A percentile compares a stretch with the other conserved stretches of the same genome.
Conservation (phyloP, 2,329 filamentous ascomycete species). For the Fusarium sp. region DNA sequence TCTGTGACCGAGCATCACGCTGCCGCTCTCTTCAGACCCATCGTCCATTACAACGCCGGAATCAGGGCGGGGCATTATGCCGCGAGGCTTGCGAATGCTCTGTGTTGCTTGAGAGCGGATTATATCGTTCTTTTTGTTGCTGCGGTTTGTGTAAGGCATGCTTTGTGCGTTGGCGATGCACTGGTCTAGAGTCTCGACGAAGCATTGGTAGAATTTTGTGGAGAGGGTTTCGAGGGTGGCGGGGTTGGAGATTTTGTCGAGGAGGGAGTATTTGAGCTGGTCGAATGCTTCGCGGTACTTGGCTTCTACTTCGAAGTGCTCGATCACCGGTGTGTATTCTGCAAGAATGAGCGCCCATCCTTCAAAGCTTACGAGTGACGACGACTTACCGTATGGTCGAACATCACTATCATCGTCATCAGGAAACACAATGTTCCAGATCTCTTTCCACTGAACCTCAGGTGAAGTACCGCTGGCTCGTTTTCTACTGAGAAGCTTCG, state of each 20-base stretch:
- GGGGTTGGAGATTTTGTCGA: constrained; percentile 51
- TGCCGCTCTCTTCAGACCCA: constrained; percentile 51
- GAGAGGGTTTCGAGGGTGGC: constrained; percentile 52
- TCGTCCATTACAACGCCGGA: constrained; percentile 54
- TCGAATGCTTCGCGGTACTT: constrained; percentile 49
- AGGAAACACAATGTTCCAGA: constrained; percentile 55
- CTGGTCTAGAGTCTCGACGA: constrained; percentile 51
- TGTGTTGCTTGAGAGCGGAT: constrained; percentile 28
- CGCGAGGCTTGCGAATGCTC: constrained; percentile 38
- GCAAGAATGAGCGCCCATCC: not conserved
- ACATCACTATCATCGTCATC: constrained; percentile 51
- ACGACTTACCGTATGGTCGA: constrained; percentile 43
- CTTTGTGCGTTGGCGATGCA: constrained; percentile 49
- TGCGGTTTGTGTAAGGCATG: constrained; percentile 53
- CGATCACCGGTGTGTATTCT: constrained; percentile 55
- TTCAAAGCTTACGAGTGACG: accelerated
- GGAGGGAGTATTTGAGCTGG: constrained; percentile 46
- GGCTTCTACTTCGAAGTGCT: constrained; percentile 52
- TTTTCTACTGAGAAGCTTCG: constrained; percentile 53
- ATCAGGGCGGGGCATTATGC: constrained; percentile 47
- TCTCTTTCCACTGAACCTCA: constrained; percentile 53
- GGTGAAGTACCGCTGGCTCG: constrained; percentile 51
- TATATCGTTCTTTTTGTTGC: constrained; percentile 52
- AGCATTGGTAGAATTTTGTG: constrained; percentile 53
- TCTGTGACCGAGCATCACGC: constrained; percentile 42